A percentile compares a stretch with the other conserved stretches of the same genome.
Conservation (phyloP, 257 asterid species). For the Solanum arcanum region DNA sequence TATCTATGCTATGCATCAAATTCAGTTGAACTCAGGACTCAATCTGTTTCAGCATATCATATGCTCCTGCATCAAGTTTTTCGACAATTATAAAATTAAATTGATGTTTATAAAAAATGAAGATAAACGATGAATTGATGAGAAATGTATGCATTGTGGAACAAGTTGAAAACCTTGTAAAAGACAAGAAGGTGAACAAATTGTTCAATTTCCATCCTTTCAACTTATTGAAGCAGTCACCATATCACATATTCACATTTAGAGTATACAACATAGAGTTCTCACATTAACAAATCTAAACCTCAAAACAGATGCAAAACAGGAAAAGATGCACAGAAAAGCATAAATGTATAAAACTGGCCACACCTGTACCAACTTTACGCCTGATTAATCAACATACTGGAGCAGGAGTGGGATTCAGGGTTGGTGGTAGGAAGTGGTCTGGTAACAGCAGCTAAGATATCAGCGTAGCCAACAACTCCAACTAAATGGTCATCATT, state of each 20-base stretch:
- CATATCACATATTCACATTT: background rate
- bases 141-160: background rate
- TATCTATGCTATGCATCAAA: background rate
- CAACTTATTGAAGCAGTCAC: background rate
- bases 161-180: background rate
- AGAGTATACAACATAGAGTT: background rate
- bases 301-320: background rate
- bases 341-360: background rate
- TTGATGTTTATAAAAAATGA: background rate
- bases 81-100: background rate
- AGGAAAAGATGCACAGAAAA: background rate
- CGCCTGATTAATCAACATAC: background rate
- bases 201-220: background rate
- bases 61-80: background rate
- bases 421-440: constrained; percentile 32
- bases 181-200: background rate
- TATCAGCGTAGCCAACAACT: constrained; percentile 83
- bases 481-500: constrained; percentile 74
- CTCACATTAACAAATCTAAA: background rate
- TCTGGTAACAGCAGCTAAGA: constrained; percentile 67
- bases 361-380: background rate
- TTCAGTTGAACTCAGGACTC: background rate
- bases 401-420: constrained; percentile 27
- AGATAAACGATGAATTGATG: background rate
- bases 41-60: background rate